phyloP scores from a whole-genome alignment of 2,329 filamentous ascomycete genomes.

The Gnomoniopsis sp. region DNA sequence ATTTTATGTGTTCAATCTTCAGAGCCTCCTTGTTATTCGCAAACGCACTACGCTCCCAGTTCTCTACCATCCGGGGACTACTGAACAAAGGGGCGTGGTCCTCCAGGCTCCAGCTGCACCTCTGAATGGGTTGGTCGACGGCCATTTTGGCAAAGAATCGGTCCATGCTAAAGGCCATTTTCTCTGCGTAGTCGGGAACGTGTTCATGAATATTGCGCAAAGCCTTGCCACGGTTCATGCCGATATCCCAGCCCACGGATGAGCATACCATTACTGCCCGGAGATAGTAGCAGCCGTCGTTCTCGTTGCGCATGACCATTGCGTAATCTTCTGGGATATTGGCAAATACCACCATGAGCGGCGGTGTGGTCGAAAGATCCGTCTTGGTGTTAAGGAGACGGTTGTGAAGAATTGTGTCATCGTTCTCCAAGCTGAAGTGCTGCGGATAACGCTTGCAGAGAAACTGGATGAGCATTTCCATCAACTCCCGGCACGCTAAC shows the following conservation, averaged over 20 bases:
- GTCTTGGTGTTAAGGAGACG: constrained; percentile 61
- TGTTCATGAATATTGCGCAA: constrained; percentile 69
- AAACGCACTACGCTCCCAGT: constrained; percentile 54
- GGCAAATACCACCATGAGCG: constrained; percentile 68
- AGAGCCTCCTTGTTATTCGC: constrained; percentile 51
- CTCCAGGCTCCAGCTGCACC: constrained; percentile 82
- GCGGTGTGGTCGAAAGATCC: constrained; percentile 58
- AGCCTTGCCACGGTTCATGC: constrained; percentile 67
- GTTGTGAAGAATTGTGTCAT: constrained; percentile 63
- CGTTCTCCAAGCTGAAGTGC: constrained; percentile 57
- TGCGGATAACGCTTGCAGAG: constrained; percentile 74
- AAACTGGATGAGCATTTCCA: constrained; percentile 84
- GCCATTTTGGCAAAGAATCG: constrained; percentile 80
- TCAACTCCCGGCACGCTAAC: constrained; percentile 77
- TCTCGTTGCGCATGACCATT: constrained; percentile 68
- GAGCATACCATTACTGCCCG: constrained; percentile 77
- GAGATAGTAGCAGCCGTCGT: constrained; percentile 70
- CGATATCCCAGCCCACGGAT: constrained; percentile 75
- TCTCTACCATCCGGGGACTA: constrained; percentile 60
- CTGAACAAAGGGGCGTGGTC: constrained; percentile 72
- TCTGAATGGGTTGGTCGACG: constrained; percentile 71
- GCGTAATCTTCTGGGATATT: constrained; percentile 85
- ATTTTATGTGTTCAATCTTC: constrained; percentile 54
- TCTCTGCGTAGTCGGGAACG: constrained; percentile 82
- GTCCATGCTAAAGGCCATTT: constrained; percentile 87